Evolutionary conservation across 1,139 yeast genomes (phyloP).

Genomic region (Hyphopichia fennica): DNA sequence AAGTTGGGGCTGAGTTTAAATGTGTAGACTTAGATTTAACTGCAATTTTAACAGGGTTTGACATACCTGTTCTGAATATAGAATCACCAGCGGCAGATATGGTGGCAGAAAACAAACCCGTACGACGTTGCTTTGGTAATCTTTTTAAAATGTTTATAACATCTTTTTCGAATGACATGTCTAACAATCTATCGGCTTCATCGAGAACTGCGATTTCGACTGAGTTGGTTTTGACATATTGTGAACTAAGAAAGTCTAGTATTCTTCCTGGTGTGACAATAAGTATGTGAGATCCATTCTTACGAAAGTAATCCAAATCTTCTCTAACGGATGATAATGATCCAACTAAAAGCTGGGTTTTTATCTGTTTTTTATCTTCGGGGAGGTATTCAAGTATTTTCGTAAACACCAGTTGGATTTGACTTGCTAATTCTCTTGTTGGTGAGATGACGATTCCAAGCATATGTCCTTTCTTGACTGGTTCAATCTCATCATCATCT

Average conservation of each 20-base stretch:
- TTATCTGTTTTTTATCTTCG: slow-evolving; percentile 40
- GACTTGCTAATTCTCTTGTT: slow-evolving; percentile 88
- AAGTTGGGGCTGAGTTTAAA: slow-evolving; percentile 51
- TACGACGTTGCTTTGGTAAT: slow-evolving; percentile 87
- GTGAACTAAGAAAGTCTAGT: slow-evolving; percentile 64
- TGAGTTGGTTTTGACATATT: slow-evolving; percentile 51
- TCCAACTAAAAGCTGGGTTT: slow-evolving; percentile 78
- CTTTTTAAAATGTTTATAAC: slow-evolving; percentile 63
- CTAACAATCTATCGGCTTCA: slow-evolving; percentile 90
- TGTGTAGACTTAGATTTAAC: slow-evolving; percentile 56
- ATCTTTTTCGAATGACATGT: slow-evolving; percentile 71
- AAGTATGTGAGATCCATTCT: slow-evolving; percentile 64
- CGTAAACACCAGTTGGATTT: slow-evolving; percentile 69
- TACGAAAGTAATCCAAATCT: slow-evolving; percentile 61
- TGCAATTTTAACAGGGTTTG: slow-evolving; percentile 83
- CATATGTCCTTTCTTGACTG: slow-evolving; percentile 60
- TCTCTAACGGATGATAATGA: slow-evolving; percentile 71
- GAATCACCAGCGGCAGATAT: slow-evolving; percentile 74
- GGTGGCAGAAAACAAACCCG: slow-evolving; percentile 93
- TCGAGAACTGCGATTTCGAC: slow-evolving; percentile 80
- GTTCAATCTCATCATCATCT: slow-evolving; percentile 25
- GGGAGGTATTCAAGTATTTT: slow-evolving; percentile 62
- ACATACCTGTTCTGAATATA: slow-evolving; percentile 75
- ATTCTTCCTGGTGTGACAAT: slow-evolving; percentile 95
- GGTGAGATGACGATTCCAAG: slow-evolving; percentile 79